Evolutionary conservation across 176 grass and related monocot genomes (phyloP), one percentile per base, ranked within the genome.

Genomic region (Carex littledalei): DNA sequence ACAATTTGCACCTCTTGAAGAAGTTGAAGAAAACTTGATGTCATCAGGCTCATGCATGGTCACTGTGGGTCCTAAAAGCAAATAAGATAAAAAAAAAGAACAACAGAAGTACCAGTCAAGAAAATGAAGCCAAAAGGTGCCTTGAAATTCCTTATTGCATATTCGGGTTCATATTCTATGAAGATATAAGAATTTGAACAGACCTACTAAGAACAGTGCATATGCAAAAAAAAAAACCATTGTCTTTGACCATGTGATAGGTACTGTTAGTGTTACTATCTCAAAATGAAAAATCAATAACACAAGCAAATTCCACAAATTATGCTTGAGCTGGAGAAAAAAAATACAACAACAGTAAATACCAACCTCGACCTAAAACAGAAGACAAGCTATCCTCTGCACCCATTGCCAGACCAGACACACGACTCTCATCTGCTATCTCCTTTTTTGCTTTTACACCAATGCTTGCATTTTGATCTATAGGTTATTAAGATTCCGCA

Each of bases 401-500:
- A 64, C 60, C 59, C 18, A 50, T 83, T 31, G 43, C 81, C 17
- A 63, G 61, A 65, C 34, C 29, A 81, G 79, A 43, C 24, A 59
- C 22, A 22, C 10, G 13, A 22, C 13, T 65, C 34, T 65, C 41
- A 82, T 82, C 79, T 82, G 21, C 31, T n/a, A 41, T 64, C 37
- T 82, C 79, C 34, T 82, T 82, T 67, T 67, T 32, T 17, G 8
- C 81, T 55, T 47, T 32, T 31, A 32, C 14, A 35, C 49, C 49
- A 52, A 67, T 65, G 22, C 39, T 83, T 67, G 63, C 22, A 83
- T 67, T 83, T 83, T 83, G 63, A 83, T 83, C 81, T 83, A 10
- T 52, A 53, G 13, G 32, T 63, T 66, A 63, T 82, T 82, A 82
- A 82, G 80, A 18, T 29, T 50, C 39, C 61, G 68, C 81, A 37